Evolutionary conservation across 306 rosid genomes (phyloP), one percentile per base, ranked within the genome.

Genomic region (Inga laurina): DNA sequence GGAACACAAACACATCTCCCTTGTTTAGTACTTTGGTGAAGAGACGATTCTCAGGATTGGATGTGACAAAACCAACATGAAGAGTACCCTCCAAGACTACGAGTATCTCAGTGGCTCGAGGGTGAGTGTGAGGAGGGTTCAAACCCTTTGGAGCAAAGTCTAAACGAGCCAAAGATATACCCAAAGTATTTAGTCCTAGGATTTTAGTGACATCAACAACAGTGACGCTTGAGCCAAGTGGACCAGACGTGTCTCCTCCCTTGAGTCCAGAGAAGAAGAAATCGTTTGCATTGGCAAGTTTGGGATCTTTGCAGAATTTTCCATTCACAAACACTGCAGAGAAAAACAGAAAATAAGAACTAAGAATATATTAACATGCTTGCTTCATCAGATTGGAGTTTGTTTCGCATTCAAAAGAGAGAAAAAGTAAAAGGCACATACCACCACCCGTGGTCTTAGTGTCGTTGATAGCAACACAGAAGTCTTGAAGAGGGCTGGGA

Each of bases 271-370:
- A 0, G 3, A 5, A 12, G 79, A 88, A 85, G 79, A 88, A 88
- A 59, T 88, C 90, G 1, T 88, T 72, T 0, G 85, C 86, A 16
- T 34, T 73, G 2, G 32, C 87, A 6, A 61, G 74, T 11, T 52
- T 56, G 6, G 90, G 88, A 14, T 88, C 85, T 69, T 85, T 88
- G 67, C 87, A 88, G 52, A 88, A 85, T 2, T 85, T 88, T 41
- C 88, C 88, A 48, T 88, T 88, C 49, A 88, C 87, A 66, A 88
- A 88, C 43, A 88, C 88, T 85, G 75, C 10, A 8, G 16, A 51
- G 5, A 24, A 16, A 49, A 1, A 77, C 1, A 35, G 30, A 46
- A 44, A 27, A 46, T 12, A 46, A 48, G 14, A 48, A 48, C 5
- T 2, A 13, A 48, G 39, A 0, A 4, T 37, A 37, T 37, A 48